Evolutionary conservation across 2,329 filamentous ascomycete genomes (phyloP), one percentile per base, ranked within the genome.

Genomic region (Torrubiella hemipterigena): DNA sequence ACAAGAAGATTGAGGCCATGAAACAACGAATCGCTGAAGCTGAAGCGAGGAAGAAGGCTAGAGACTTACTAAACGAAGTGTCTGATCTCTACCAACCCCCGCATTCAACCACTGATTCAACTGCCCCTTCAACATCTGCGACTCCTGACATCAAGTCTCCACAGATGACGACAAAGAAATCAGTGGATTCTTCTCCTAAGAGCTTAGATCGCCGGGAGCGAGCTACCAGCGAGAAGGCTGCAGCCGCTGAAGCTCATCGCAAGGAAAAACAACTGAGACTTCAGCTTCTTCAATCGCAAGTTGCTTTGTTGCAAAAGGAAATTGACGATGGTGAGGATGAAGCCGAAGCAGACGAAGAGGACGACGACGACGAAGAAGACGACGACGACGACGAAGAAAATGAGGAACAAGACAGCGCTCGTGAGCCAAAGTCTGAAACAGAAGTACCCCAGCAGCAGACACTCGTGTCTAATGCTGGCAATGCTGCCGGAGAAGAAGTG

Each of bases 1-100:
- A 70, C 39, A 66, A 63, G 34, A 63, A 69, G 39, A 79, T 80
- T 19, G 67, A 76, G 42, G 62, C 67, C 31, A 67, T 77, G 56
- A 75, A 71, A 45, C 58, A 59, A 20, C 66, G 57, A 40, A 75
- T 76, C 42, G 69, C 69, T 3, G 64, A 73, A 41, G 67, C 67
- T 12, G 70, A 76, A 47, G 69, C 69, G 8, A 67, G 63, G 42
- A 65, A 65, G 44, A 66, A 59, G 42, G 52, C 55, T 28, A 63
- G 58, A n/a, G n/a, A n/a, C n/a, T n/a, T n/a, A n/a, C n/a, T n/a
- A n/a, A n/a, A n/a, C n/a, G n/a, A n/a, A n/a, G n/a, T n/a, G n/a
- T n/a, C n/a, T n/a, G n/a, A n/a, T n/a, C n/a, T n/a, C n/a, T n/a
- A n/a, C n/a, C n/a, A n/a, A n/a, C n/a, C n/a, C n/a, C n/a, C n/a